Base-by-base conservation (phyloP, 805 yeast species). In the Metschnikowia bowlesiae region DNA sequence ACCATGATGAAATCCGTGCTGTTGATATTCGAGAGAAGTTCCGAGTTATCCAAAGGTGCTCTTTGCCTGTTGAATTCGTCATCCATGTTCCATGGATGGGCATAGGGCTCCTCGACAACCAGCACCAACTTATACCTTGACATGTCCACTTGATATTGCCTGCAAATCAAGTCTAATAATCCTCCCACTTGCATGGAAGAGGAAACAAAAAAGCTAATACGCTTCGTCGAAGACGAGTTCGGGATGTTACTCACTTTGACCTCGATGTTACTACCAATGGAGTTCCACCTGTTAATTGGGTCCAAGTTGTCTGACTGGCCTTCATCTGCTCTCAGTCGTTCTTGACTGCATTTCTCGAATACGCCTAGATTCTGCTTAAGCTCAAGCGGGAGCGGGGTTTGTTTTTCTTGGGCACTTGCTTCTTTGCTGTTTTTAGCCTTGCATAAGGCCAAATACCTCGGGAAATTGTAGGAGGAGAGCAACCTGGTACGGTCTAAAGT, bases 361-460 rank as follows among this genome's bases (percentile, higher is more conserved):
- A 52, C 41, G 3, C 53, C 57, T 8, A 71, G 55, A 34, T 58
- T 62, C 33, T 60, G 63, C 47, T 56, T 66, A 48, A 70, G 67
- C 51, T 73, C 78, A 37, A 64, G 62, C 0, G 85, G 80, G 35
- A 81, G 68, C 3, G 91, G 89, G 0, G 87, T 78, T 6, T 67
- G 66, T 1, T 50, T 55, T 48, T 80, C 82, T 61, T 86, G 84
- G 29, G 58, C 59, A n/a, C 61, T 47, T 34, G 68, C 68, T 50
- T 82, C 82, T 3, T 50, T 49, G 8, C 63, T 73, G n/a, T 73
- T 76, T 2, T 70, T 58, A 2, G 87, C 88, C 53, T 66, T 70
- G 47, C 89, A 84, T 10, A 94, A 63, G 0, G 95, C 96, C 49
- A 94, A 79, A 56, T 89, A 97, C 56, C 84, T 88, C 5, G 76